A percentile compares a stretch with the other conserved stretches of the same genome.
These are phyloP conservation scores for Parastagonospora nodorum DNA, from an alignment of 2,329 filamentous ascomycete genomes.

Conservation along the genomic window DNA sequence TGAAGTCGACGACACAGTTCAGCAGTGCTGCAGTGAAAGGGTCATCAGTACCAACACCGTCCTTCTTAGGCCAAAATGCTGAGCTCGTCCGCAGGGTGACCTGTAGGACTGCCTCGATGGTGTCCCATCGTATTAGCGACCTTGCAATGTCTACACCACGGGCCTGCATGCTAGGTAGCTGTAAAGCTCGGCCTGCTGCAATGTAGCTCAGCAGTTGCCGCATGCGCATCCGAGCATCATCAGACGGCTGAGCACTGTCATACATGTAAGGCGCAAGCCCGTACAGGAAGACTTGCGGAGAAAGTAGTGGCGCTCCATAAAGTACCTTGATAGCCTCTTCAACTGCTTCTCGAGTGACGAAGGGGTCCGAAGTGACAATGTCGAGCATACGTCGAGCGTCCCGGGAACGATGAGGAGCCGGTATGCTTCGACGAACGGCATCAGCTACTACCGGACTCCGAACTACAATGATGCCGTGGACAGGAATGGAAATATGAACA, in stretches of 20 bases:
- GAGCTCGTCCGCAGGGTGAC: conserved; percentile 58
- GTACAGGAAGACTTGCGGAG: conserved; percentile 32
- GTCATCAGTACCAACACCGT: conserved; percentile 52
- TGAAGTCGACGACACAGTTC: conserved; percentile 61
- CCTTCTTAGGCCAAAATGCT: conserved; percentile 9
- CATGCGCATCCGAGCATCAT: conserved; percentile 44
- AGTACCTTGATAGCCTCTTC: conserved; percentile 44
- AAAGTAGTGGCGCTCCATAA: conserved; percentile 43
- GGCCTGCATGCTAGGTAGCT: conserved; percentile 59
- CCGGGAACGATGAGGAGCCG: conserved; percentile 24
- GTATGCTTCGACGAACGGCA: conserved; percentile 28
- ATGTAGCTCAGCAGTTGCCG: conserved; percentile 62
- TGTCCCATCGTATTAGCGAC: conserved; percentile 66
- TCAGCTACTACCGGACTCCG: conserved; percentile 42
- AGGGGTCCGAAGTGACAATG: conserved; percentile 32
- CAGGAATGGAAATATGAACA: conserved; percentile 37
- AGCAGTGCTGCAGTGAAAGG: conserved; percentile 62
- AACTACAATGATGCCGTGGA: conserved; percentile 42
- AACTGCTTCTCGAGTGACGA: conserved; percentile 35
- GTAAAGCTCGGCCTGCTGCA: conserved; percentile 64
- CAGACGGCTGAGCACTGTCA: conserved; percentile 24
- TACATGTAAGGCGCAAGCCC: conserved; percentile 35
- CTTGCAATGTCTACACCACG: conserved; percentile 66
- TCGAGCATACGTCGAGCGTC: conserved; percentile 33
- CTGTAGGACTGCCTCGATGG: conserved; percentile 64